Percentiles rank a stretch among this genome's conserved stretches.
Evolutionary conservation across 2,329 filamentous ascomycete genomes (phyloP).

Genomic region (Microdochium bolleyi): DNA sequence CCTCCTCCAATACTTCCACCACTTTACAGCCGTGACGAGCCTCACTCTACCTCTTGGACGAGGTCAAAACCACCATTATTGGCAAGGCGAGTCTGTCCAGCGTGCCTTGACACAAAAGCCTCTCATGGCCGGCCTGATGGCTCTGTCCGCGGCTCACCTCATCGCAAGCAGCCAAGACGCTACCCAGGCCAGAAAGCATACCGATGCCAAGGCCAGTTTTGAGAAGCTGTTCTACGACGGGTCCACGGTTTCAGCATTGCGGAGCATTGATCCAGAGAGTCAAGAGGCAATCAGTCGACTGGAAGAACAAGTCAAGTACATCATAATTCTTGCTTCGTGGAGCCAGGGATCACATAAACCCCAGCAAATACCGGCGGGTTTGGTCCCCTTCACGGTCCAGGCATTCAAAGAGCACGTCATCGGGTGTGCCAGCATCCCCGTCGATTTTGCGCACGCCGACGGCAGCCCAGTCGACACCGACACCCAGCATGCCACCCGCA

Average conservation of each 20-base stretch:
- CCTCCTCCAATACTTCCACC: conserved; percentile 16
- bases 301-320: no score
- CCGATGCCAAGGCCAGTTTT: background rate
- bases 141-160: background rate
- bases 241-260: no score
- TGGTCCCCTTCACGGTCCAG: no score
- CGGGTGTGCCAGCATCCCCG: no score
- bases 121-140: background rate
- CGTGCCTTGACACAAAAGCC: background rate
- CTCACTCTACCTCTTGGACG: conserved; percentile 6
- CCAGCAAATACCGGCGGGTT: no score
- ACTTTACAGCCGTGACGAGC: no score
- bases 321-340: no score
- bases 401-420: no score
- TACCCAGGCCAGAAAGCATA: background rate
- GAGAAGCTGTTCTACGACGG: background rate
- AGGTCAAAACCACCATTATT: background rate
- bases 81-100: background rate
- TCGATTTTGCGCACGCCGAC: no score
- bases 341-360: no score
- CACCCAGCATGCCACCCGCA: background rate
- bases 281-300: no score
- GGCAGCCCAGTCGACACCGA: background rate
- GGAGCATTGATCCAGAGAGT: no score
- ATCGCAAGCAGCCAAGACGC: background rate